Evolutionary conservation across 2,329 filamentous ascomycete species (phyloP), one percentile per base, ranked within the genome.

Genomic region (Teratosphaeria viscida): DNA sequence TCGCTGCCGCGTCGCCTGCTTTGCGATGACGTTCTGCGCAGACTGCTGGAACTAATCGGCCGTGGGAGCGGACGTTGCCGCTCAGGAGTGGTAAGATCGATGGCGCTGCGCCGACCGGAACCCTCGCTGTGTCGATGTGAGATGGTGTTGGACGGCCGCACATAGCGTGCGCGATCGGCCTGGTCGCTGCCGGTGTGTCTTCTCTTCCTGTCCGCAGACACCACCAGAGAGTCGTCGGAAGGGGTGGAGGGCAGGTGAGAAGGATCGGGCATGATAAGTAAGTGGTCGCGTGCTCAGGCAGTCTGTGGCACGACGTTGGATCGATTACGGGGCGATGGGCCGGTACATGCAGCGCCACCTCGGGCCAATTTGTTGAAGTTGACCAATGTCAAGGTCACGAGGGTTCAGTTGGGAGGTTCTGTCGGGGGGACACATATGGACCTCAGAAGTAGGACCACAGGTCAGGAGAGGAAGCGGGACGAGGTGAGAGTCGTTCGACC

Each of bases 1-100:
- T 78, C 76, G 63, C 73, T 77, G 12, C 61, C 58, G 58, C 64
- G 60, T 57, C 64, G 52, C 26, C 49, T 43, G 37, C n/a, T 54
- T 14, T 43, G 23, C 43, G 55, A 59, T n/a, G 56, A 19, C 11
- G 47, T 55, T 53, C 49, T 55, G 47, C 39, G 32, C 11, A 53
- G 54, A 52, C 52, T 60, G 32, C 59, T 39, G n/a, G 35, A 11
- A 19, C 29, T 49, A 7, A 14, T 29, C 32, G 37, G 43, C 2
- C 2, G 12, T 34, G n/a, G 29, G 27, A 27, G 16, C 32, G 39
- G 59, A 8, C 47, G 54, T 32, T 52, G 59, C 53, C 55, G 60
- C 19, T 63, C 61, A 2, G 67, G 59, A 12, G 61, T 62, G 27
- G 64, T 70, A 52, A 70, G 61, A 54, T 70, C 65, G 57, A 69